Conservation (phyloP, 495 filamentous ascomycete genomes). For the Eremomyces bilateralis region DNA sequence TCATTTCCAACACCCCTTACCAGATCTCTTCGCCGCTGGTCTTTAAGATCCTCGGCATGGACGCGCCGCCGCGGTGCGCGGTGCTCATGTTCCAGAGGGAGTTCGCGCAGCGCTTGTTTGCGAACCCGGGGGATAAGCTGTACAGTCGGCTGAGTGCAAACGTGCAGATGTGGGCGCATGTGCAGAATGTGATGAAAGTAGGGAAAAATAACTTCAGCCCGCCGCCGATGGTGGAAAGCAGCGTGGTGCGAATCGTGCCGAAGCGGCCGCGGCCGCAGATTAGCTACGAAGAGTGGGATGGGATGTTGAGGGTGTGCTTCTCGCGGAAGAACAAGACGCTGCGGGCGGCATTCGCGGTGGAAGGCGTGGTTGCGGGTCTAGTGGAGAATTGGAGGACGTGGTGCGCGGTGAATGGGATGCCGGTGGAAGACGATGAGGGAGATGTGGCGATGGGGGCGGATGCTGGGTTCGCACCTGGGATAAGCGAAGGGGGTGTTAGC, state of each 20-base stretch:
- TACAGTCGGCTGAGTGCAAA: constrained; percentile 79
- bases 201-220: constrained; percentile 90
- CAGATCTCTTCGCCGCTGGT: constrained; percentile 83
- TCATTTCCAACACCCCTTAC: constrained; percentile 89
- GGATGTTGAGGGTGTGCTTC: constrained; percentile 66
- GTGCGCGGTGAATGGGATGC: constrained; percentile 64
- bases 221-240: constrained; percentile 73
- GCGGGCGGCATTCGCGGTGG: constrained; percentile 51
- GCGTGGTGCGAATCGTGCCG: constrained; percentile 54
- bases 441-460: constrained; percentile 14
- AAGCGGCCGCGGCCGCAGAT: constrained; percentile 68
- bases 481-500: constrained; percentile 25
- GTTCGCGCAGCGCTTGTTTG: constrained; percentile 56
- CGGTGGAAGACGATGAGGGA: constrained; percentile 38
- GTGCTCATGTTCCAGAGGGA: constrained; percentile 82
- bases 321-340: constrained; percentile 60
- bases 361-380: constrained; percentile 56
- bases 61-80: constrained; percentile 51
- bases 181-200: constrained; percentile 78
- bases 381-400: constrained; percentile 78
- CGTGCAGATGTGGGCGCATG: constrained; percentile 82
- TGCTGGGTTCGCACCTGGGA: constrained; percentile 16
- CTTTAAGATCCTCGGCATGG: constrained; percentile 70
- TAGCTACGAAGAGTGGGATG: constrained; percentile 88
- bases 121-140: constrained; percentile 56